Percentiles rank a stretch among this genome's conserved stretches.
These are phyloP conservation scores for Cajanus cajan DNA, from an alignment of 306 rosid genomes.

Conservation along the genomic window DNA sequence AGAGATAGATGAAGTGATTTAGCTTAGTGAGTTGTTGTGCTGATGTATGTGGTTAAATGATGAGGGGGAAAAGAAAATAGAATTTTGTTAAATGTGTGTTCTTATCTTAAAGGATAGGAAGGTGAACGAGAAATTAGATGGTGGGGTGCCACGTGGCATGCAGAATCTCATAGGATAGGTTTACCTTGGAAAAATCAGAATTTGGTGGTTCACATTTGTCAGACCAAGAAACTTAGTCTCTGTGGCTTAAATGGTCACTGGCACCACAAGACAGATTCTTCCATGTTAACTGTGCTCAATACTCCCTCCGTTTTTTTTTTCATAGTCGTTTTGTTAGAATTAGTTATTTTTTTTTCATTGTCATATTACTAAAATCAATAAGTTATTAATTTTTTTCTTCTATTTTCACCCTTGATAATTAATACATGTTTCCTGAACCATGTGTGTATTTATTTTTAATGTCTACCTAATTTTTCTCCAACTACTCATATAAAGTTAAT, in stretches of 20 bases:
- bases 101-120: conserved; percentile 40
- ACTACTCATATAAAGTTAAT: too few relatives aligned
- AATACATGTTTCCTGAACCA: too few relatives aligned
- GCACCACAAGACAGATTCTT: conserved; percentile 24
- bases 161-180: conserved; percentile 39
- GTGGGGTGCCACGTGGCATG: conserved; percentile 34
- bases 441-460: too few relatives aligned
- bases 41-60: not conserved
- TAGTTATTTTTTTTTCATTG: too few relatives aligned
- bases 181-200: conserved; percentile 28
- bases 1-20: not conserved
- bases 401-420: too few relatives aligned
- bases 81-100: conserved; percentile 19
- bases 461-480: too few relatives aligned
- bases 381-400: too few relatives aligned
- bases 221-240: not conserved
- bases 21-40: not conserved
- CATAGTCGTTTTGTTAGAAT: too few relatives aligned
- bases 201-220: conserved; percentile 34
- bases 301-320: too few relatives aligned
- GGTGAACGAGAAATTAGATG: conserved; percentile 15
- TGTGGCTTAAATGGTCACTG: conserved; percentile 19
- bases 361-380: too few relatives aligned
- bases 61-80: conserved; percentile 12
- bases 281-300: not conserved